Base-by-base conservation (phyloP, 2,329 filamentous ascomycete species). In the Trematosphaeria pertusa region DNA sequence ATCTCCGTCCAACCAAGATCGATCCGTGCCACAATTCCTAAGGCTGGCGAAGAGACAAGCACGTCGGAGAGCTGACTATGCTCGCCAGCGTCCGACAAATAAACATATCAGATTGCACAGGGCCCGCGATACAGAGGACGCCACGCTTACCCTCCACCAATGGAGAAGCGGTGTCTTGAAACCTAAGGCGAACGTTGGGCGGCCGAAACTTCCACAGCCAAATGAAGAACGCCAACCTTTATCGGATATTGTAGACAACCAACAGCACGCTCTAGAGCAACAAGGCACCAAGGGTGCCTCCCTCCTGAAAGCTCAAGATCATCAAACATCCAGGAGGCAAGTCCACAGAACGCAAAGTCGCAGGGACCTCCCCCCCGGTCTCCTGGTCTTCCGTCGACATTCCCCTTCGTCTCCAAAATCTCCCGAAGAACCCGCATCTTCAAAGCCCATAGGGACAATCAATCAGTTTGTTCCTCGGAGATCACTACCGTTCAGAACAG, bases 71-170 rank as follows among this genome's bases (percentile, higher is more conserved):
- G 62, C 69, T 18, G 75, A 82, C 56, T 60, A 70, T 57, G 81
- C 78, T 26, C 75, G 81, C 43, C 76, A 79, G 54, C 80, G 77
- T 33, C 81, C 79, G 12, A 73, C 70, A 17, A 67, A 70, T 38
- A 84, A 85, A 55, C 70, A 78, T 28, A 72, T 85, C 38, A 73
- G 75, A 40, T 64, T 86, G 19, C 77, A 76, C 12, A 83, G 78
- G 18, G 69, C 65, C 22, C 56, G 70, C 7, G 83, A 86, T 50
- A 85, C 81, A 1, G 69, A 75, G 37, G 82, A 86, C 57, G 80
- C 80, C 6, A 79, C 76, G 39, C 54, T 61, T 22, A 72, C 74
- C 3, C 68, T 86, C 39, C 67, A 62, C 35, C 71, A 78, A 45
- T 85, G 83, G 83, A 76, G 67, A 53, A 64, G 65, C 26, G 81